These are phyloP conservation scores for Solanum hybrid DNA, from an alignment of 305 asterid genomes.

Conservation along the genomic window DNA sequence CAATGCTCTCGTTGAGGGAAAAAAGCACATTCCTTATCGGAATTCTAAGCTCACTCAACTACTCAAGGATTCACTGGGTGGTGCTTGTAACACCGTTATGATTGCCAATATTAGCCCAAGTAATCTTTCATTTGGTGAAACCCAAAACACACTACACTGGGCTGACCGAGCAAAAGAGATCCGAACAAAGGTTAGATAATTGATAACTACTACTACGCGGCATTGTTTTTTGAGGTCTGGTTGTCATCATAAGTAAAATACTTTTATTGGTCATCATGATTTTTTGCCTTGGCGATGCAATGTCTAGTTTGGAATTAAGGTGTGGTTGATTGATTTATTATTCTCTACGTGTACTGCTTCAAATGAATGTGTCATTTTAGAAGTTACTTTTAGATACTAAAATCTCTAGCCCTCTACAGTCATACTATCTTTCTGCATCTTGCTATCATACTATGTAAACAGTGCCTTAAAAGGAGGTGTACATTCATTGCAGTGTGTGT, in stretches of 20 bases:
- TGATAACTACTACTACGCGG: neutral
- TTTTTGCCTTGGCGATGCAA: neutral
- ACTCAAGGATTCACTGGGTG: constrained; percentile 56
- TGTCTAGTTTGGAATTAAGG: neutral
- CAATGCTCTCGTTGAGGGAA: constrained; percentile 60
- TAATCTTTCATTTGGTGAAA: constrained; percentile 45
- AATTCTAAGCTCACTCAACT: constrained; percentile 61
- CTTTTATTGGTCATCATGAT: neutral
- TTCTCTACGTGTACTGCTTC: neutral
- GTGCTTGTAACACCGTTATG: constrained; percentile 62
- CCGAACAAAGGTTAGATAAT: constrained; percentile 31
- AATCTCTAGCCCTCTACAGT: neutral
- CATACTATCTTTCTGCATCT: neutral
- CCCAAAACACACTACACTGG: constrained; percentile 64
- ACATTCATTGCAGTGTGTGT: neutral
- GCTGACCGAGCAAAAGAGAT: constrained; percentile 66
- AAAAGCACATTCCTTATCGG: constrained; percentile 56
- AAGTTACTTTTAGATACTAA: neutral
- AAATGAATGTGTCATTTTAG: neutral
- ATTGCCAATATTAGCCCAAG: constrained; percentile 64
- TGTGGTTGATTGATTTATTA: neutral
- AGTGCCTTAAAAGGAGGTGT: neutral
- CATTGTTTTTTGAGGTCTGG: neutral
- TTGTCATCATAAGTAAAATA: neutral
- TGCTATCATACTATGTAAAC: neutral